Base-by-base conservation (phyloP, 495 filamentous ascomycete species). In the Penicillium egyptiacum region DNA sequence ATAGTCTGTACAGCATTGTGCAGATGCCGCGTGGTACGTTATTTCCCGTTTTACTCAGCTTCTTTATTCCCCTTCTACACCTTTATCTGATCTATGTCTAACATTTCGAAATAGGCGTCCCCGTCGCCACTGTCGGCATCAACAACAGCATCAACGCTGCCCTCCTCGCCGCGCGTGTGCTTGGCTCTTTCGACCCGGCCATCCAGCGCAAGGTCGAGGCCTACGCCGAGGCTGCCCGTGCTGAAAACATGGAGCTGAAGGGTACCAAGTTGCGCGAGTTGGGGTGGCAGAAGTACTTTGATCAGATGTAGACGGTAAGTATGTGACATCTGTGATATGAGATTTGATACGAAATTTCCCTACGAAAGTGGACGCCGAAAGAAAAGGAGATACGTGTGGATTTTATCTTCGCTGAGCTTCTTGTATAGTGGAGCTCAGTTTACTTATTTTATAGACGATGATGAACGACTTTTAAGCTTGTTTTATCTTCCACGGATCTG, bases 91-190 rank as follows among this genome's bases (percentile, higher is more conserved):
- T 37, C 19, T 45, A 44, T 35, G 25, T 50, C 41, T 56, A 30
- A 53, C 25, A 48, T 9, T 17, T 3, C 0, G 44, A 26, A 8
- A 71, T 74, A 76, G 88, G 89, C 20, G 86, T 92, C 49, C 92
- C 92, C 33, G 88, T 91, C 50, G 90, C 91, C 20, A 93, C 91
- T 4, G 89, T 98, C 12, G 90, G 88, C 12, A 95, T 97, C 72
- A 92, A 96, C 72, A 97, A 98, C 75, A 88, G 85, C 54, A 88
- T 88, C 50, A 98, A 97, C 73, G 95, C 92, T 3, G 95, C 91
- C 31, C 81, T 97, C 51, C 73, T 96, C 23, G 94, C 94, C n/a
- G 83, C 87, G 25, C 79, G 93, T 41, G 95, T 97, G 25, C 69
- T 98, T 4, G 92, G 91, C 19, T 70, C 81, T 20, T 82, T 80